Percentiles rank a stretch among this genome's conserved stretches.
Conservation (phyloP, 495 filamentous ascomycete genomes). For the Aspergillus ellipticus region DNA sequence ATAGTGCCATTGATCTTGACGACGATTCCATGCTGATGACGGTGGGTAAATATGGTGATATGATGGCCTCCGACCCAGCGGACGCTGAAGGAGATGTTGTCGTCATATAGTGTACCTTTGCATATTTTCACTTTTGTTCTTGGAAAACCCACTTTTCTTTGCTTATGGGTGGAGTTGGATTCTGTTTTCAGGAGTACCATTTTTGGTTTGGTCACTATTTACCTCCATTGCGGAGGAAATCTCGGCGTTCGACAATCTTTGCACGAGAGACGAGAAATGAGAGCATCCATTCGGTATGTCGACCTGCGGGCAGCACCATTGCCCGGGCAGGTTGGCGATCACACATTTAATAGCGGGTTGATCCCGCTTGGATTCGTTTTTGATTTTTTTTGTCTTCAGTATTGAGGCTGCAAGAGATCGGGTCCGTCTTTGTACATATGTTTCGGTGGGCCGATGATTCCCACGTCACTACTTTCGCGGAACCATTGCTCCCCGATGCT, state of each 20-base stretch:
- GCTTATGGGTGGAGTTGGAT: slow-evolving; percentile 25
- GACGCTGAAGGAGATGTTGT: slow-evolving; percentile 49
- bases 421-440: slow-evolving; percentile 16
- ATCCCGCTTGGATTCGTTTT: slow-evolving; percentile 18
- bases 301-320: slow-evolving; percentile 6
- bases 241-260: slow-evolving; percentile 39
- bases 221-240: slow-evolving; percentile 19
- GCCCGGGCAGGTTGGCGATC: slow-evolving; percentile 12
- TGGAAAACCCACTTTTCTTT: slow-evolving; percentile 19
- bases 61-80: slow-evolving; percentile 47
- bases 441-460: slow-evolving; percentile 8
- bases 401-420: slow-evolving; percentile 3
- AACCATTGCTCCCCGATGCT: background rate
- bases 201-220: slow-evolving; percentile 21
- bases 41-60: slow-evolving; percentile 48
- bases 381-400: slow-evolving; percentile 17
- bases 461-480: slow-evolving; percentile 6
- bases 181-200: slow-evolving; percentile 21
- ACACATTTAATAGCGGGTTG: slow-evolving; percentile 23
- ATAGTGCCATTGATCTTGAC: slow-evolving; percentile 47
- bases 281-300: slow-evolving; percentile 22
- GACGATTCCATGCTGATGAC: slow-evolving; percentile 46
- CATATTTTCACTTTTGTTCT: slow-evolving; percentile 18
- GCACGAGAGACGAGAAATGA: slow-evolving; percentile 39
- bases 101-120: slow-evolving; percentile 34